Base-by-base conservation (phyloP, 805 yeast genomes). In the Blastobotrys attinorum region DNA sequence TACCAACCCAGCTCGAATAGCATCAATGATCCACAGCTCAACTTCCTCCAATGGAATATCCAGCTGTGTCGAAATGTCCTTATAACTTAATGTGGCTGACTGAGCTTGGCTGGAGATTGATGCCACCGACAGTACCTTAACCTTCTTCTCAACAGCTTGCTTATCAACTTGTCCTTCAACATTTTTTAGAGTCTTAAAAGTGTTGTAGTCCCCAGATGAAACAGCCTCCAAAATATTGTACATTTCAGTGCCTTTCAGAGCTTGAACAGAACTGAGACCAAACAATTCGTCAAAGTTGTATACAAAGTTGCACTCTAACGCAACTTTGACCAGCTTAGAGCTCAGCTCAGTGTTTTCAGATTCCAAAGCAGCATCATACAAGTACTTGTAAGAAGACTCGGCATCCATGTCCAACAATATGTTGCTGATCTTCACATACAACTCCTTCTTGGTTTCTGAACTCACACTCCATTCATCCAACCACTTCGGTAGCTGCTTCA, bases 21-120 rank as follows among this genome's bases (percentile, higher is more conserved):
- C 65, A 42, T 67, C 70, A 39, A 69, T 65, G 29, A 67, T 57
- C 57, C 68, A 59, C 25, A 55, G 35, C 56, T 69, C 73, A 20
- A 69, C 67, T 33, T 59, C 62, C 15, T 50, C 50, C 13, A 36
- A 23, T 15, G 57, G 47, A 16, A 67, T 54, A 22, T 54, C 58
- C 17, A 66, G 51, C 11, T 59, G 55, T 15, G 43, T 38, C 16
- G 65, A 58, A 42, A 69, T 62, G 18, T 48, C 54, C n/a, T 50
- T 42, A 50, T 66, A 69, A 7, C 58, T 17, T 10, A 68, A 50
- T 29, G 51, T 50, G 18, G 43, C 22, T 29, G 50, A 21, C 10
- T 36, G 27, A 17, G 51, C 22, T 27, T 40, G 21, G 23, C 49
- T 41, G 6, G 63, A 63, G 15, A 60, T 49, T 8, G 46, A 31